A percentile compares a stretch with the other conserved stretches of the same genome.
Conservation (phyloP, 805 yeast species). For the Candida ortonii region DNA sequence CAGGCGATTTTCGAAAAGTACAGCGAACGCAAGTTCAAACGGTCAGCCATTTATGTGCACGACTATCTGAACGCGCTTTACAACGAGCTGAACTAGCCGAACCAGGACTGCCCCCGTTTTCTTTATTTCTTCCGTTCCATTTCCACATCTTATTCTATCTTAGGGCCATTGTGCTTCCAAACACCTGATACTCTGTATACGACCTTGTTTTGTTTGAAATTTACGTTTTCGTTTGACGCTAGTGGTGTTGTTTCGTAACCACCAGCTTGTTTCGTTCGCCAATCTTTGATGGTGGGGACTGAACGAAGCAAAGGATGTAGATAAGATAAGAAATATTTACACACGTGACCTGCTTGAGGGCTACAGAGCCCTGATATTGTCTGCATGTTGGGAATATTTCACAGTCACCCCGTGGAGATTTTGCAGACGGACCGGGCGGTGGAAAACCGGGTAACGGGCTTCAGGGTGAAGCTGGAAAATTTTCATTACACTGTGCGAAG, state of each 20-base stretch:
- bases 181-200: constrained; percentile 2
- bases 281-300: no score
- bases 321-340: background rate
- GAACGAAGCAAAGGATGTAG: background rate
- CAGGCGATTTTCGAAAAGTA: constrained; percentile 87
- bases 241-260: no score
- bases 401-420: constrained; percentile 5
- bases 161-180: background rate
- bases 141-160: constrained; percentile 1
- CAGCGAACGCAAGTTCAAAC: constrained; percentile 76
- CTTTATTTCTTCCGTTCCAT: background rate
- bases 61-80: constrained; percentile 53
- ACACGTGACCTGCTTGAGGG: constrained; percentile 10
- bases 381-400: constrained; percentile 9
- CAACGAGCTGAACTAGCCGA: constrained; percentile 22
- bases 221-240: constrained; percentile 16
- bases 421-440: constrained; percentile 3
- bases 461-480: constrained; percentile 7
- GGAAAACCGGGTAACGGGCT: constrained; percentile 1
- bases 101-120: background rate
- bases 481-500: constrained; percentile 8
- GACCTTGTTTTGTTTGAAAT: constrained; percentile 10
- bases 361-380: background rate
- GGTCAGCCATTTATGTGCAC: constrained; percentile 74
- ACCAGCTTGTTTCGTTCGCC: no score